Evolutionary conservation across 495 filamentous ascomycete species (phyloP), one percentile per base, ranked within the genome.

Genomic region (Trichoderma orchidacearum): DNA sequence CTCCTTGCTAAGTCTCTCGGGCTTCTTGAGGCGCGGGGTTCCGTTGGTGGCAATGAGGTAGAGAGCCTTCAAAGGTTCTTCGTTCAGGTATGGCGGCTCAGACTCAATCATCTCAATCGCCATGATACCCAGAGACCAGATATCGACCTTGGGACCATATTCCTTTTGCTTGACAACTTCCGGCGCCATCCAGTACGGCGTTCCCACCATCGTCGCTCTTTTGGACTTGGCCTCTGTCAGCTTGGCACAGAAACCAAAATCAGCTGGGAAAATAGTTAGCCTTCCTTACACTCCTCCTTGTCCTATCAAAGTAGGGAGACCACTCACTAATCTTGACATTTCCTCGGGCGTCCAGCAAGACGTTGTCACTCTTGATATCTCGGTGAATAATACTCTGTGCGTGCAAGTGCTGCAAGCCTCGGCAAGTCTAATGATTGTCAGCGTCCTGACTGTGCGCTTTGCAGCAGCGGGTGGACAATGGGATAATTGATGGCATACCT

Each of bases 61-160:
- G 50, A 98, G 81, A 12, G 88, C 93, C 77, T 97, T 98, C 30
- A 98, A 80, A 0, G 93, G 93, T 71, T 97, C 92, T 70, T 97
- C 93, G 70, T 96, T 97, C 27, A 97, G 80, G 69, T 98, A 97
- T 0, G 93, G 93, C 6, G 93, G 93, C 66, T 98, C 93, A 11
- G 87, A 92, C 70, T 98, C 94, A 65, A 98, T 98, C 94, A 98
- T 96, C 75, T 98, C 93, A 62, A 98, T 98, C 36, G 93, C 92
- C 93, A 97, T 98, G 73, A 98, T 98, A 63, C 93, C 93, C 52
- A 98, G 77, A 12, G 92, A 96, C 93, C 93, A 97, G 62, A 96
- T 96, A 65, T 98, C 93, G 56, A 97, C 93, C 78, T 98, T 98
- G 61, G 87, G 85, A 34, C 90, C 93, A 65, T 98, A 98, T 68